Evolutionary conservation across 2,329 filamentous ascomycete species (phyloP).

Genomic region (Sporothrix euskadiensis): DNA sequence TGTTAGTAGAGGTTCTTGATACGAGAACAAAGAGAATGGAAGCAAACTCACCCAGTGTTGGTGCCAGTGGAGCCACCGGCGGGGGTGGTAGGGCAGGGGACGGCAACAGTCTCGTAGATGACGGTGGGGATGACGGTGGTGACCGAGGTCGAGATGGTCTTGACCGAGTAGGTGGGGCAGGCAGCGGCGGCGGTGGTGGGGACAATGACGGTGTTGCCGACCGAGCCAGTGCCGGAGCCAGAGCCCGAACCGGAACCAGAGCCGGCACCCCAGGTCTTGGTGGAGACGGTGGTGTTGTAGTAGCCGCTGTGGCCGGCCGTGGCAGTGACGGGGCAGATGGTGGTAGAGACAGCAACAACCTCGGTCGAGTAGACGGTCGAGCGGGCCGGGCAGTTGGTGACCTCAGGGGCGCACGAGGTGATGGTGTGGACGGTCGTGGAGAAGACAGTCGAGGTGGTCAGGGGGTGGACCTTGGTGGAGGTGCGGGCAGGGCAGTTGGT

Average conservation of each 20-base stretch:
- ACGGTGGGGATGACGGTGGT: constrained; percentile 58
- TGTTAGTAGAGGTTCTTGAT: constrained; percentile 27
- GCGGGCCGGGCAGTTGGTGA: constrained; percentile 61
- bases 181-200: constrained; percentile 37
- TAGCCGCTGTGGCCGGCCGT: constrained; percentile 29
- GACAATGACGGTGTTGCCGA: constrained; percentile 28
- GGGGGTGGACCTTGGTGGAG: constrained; percentile 38
- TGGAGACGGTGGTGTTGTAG: constrained; percentile 31
- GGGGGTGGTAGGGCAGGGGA: constrained; percentile 42
- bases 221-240: neutral
- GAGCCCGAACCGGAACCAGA: neutral
- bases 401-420: constrained; percentile 60
- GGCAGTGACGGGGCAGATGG: constrained; percentile 43
- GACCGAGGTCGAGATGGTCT: constrained; percentile 57
- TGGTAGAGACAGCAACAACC: constrained; percentile 48
- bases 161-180: constrained; percentile 47
- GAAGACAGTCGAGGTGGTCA: constrained; percentile 52
- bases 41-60: constrained; percentile 39
- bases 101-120: constrained; percentile 51
- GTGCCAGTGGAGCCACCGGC: constrained; percentile 36
- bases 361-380: constrained; percentile 44
- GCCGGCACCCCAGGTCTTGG: neutral
- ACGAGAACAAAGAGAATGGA: neutral
- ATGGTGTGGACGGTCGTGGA: constrained; percentile 60
- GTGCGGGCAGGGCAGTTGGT: constrained; percentile 51